These are phyloP conservation scores for Leptodontidium sp. DNA, from an alignment of 2,329 filamentous ascomycete species.

Conservation along the genomic window DNA sequence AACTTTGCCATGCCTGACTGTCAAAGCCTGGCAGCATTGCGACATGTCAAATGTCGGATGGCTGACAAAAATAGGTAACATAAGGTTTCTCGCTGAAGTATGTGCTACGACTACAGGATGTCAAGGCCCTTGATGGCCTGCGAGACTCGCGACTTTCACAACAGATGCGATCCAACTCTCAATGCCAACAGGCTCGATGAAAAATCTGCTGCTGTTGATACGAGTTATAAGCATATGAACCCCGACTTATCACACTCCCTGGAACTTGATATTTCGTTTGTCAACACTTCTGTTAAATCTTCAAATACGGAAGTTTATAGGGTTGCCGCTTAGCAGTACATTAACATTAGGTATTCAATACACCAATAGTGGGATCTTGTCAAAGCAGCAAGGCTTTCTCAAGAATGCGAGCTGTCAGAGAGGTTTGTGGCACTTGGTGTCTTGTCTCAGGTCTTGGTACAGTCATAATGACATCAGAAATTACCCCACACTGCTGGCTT, in stretches of 20 bases:
- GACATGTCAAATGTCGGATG: not conserved
- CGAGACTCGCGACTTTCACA: not conserved
- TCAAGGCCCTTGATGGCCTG: not conserved
- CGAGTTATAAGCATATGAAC: not conserved
- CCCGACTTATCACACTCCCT: too few relatives aligned
- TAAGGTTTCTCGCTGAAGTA: too few relatives aligned
- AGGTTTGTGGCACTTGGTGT: not conserved
- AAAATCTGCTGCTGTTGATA: not conserved
- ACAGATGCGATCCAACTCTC: not conserved
- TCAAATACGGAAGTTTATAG: too few relatives aligned
- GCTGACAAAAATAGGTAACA: not conserved
- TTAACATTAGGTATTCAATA: too few relatives aligned
- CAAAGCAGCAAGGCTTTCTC: not conserved
- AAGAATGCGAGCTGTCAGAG: not conserved
- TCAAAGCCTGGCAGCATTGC: not conserved
- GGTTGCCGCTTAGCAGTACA: too few relatives aligned
- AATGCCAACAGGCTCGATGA: not conserved
- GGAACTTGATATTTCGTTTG: too few relatives aligned
- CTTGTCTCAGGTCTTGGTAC: not conserved
- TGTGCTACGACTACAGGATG: not conserved
- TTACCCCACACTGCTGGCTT: not conserved
- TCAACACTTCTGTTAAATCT: too few relatives aligned
- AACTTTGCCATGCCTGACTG: not conserved
- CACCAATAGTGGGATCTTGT: too few relatives aligned
- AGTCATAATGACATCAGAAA: constrained; percentile 11